Evolutionary conservation across 495 filamentous ascomycete genomes (phyloP).

Genomic region (Penicillium canariense): DNA sequence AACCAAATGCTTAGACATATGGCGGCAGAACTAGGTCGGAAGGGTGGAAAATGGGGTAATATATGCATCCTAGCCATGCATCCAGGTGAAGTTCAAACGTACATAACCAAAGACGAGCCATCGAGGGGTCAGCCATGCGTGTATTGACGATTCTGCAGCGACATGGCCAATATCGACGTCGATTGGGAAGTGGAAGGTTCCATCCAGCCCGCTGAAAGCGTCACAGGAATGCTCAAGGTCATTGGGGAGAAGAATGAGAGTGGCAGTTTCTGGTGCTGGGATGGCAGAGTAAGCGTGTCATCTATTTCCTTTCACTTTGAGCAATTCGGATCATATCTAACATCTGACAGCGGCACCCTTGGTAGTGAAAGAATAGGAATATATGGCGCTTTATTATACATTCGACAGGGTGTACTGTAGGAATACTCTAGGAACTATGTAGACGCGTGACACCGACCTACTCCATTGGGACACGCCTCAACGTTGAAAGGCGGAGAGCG

Average conservation of each 20-base stretch:
- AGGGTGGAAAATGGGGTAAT: conserved; percentile 30
- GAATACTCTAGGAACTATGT: too few relatives aligned
- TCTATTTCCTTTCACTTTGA: not conserved
- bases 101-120: conserved; percentile 18
- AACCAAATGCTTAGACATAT: conserved; percentile 57
- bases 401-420: too few relatives aligned
- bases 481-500: conserved; percentile 21
- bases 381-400: too few relatives aligned
- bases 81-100: conserved; percentile 56
- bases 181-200: conserved; percentile 49
- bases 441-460: too few relatives aligned
- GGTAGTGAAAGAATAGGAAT: not conserved
- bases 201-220: conserved; percentile 48
- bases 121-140: not conserved
- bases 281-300: conserved; percentile 38
- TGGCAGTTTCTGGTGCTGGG: conserved; percentile 57
- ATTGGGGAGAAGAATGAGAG: conserved; percentile 46
- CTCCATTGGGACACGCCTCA: too few relatives aligned
- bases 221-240: conserved; percentile 49
- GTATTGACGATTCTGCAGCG: conserved; percentile 19
- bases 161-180: conserved; percentile 48
- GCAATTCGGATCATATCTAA: not conserved
- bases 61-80: conserved; percentile 55
- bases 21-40: conserved; percentile 49
- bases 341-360: not conserved